phyloP scores from a whole-genome alignment of 2,329 filamentous ascomycete species.

The Coniochaeta pulveracea region DNA sequence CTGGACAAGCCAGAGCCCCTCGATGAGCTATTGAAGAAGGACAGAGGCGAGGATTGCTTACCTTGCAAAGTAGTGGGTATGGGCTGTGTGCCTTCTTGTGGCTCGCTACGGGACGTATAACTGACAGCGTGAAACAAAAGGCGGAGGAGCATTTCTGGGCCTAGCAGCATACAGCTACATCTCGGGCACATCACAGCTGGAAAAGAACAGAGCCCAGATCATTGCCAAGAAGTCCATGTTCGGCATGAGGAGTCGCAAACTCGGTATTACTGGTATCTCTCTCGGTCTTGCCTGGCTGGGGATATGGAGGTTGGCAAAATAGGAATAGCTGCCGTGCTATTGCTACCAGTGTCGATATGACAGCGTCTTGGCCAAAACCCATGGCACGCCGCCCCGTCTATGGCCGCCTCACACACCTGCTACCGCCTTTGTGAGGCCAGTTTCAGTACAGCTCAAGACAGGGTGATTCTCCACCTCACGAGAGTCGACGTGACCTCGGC shows the following conservation, averaged over 20 bases:
- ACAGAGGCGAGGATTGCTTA: constrained; percentile 54
- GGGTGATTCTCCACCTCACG: too few relatives aligned
- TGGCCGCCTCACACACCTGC: too few relatives aligned
- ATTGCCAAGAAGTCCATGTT: constrained; percentile 59
- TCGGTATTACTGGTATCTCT: constrained; percentile 58
- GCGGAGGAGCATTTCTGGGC: constrained; percentile 63
- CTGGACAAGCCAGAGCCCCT: constrained; percentile 52
- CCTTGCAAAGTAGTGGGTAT: constrained; percentile 65
- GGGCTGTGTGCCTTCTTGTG: constrained; percentile 16
- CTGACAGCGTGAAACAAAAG: constrained; percentile 25
- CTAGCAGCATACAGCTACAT: constrained; percentile 69
- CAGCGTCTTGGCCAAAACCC: too few relatives aligned
- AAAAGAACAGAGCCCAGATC: constrained; percentile 53
- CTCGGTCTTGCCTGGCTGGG: constrained; percentile 58
- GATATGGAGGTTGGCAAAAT: constrained; percentile 55
- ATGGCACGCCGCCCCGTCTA: too few relatives aligned
- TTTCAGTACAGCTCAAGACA: too few relatives aligned
- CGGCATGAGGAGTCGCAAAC: constrained; percentile 58
- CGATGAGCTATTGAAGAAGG: constrained; percentile 43
- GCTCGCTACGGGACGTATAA: too few relatives aligned
- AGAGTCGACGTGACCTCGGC: too few relatives aligned
- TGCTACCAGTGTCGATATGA: too few relatives aligned
- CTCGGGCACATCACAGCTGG: constrained; percentile 62
- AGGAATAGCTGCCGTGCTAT: too few relatives aligned
- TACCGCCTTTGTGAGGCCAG: too few relatives aligned